Base-by-base conservation (phyloP, 83 land plant genomes). In the Thuja plicata region DNA sequence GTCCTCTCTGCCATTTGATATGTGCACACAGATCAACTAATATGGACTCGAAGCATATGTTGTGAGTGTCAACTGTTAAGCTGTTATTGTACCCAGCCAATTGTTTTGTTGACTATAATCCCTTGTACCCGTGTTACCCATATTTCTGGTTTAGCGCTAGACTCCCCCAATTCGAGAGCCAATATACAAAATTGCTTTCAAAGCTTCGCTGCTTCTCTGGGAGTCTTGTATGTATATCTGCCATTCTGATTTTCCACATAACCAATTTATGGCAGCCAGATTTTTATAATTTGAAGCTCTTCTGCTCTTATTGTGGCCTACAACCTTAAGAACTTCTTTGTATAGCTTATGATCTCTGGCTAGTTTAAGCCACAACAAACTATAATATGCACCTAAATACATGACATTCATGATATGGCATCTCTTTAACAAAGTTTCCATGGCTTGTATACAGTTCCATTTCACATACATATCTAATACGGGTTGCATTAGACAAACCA, bases 211-310 rank as follows among this genome's bases (percentile, higher is more conserved):
- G 3, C 40, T 35, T 78, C 21, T 43, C 1, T 37, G 43, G 8
- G 8, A 46, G 19, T 21, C 60, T 19, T 45, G 37, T 3, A 46
- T 54, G 45, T 85, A 54, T 48, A 85, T 46, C 55, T 45, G 8
- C 19, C 32, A 85, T 54, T 85, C 86, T 3, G 19, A 2, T 54
- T 85, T 85, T 13, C 86, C 30, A 55, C 86, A 85, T 85, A 46
- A 19, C 35, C 24, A 85, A 43, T 85, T n/a, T 52, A 46, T 15
- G n/a, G 4, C 54, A 3, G 55, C 86, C 45, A 85, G 11, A 45
- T 85, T 85, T 85, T 85, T 85, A 13, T 85, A 85, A 12, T 30
- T 43, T 0, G 38, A 34, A 35, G 17, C 80, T 35, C 4, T 77
- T 16, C 35, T 41, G 15, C 80, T 16, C 30, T 10, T 13, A 19